Conservation (phyloP, 1,139 yeast species). For the Blastobotrys ciferrii region DNA sequence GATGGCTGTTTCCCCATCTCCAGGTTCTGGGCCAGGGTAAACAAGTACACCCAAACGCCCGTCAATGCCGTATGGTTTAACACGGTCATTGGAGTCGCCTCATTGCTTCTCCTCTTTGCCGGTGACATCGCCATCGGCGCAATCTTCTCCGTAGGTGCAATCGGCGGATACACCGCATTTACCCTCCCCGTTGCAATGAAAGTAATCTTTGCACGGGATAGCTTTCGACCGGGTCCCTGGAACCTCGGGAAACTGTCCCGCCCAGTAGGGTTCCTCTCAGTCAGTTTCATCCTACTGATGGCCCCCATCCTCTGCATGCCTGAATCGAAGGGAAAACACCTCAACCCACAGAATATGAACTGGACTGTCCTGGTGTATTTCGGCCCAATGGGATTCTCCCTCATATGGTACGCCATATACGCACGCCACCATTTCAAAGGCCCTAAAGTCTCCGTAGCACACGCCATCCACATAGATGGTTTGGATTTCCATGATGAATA, state of each 20-base stretch:
- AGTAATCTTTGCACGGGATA: conserved; percentile 50
- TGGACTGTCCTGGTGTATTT: conserved; percentile 66
- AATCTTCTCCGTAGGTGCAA: conserved; percentile 74
- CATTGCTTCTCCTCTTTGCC: conserved; percentile 60
- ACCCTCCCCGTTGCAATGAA: conserved; percentile 64
- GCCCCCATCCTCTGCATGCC: conserved; percentile 59
- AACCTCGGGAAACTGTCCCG: conserved; percentile 54
- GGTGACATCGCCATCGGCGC: conserved; percentile 72
- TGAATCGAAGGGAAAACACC: conserved; percentile 19
- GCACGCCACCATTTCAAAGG: conserved; percentile 65
- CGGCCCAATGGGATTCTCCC: conserved; percentile 54
- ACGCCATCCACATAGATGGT: conserved; percentile 14
- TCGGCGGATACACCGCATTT: conserved; percentile 68
- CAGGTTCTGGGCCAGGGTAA: conserved; percentile 52
- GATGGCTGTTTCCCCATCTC: conserved; percentile 69
- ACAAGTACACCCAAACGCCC: conserved; percentile 59
- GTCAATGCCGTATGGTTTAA: conserved; percentile 69
- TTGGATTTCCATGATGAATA: neutral
- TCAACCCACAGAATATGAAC: conserved; percentile 53
- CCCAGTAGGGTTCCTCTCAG: conserved; percentile 39
- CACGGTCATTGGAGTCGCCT: conserved; percentile 54
- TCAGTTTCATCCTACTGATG: conserved; percentile 52
- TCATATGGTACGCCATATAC: conserved; percentile 51
- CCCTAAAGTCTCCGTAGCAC: conserved; percentile 55
- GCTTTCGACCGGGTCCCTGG: conserved; percentile 70